These are phyloP conservation scores for Coprinellus micaceus DNA, from an alignment of 768 basidiomycete species.

Conservation along the genomic window DNA sequence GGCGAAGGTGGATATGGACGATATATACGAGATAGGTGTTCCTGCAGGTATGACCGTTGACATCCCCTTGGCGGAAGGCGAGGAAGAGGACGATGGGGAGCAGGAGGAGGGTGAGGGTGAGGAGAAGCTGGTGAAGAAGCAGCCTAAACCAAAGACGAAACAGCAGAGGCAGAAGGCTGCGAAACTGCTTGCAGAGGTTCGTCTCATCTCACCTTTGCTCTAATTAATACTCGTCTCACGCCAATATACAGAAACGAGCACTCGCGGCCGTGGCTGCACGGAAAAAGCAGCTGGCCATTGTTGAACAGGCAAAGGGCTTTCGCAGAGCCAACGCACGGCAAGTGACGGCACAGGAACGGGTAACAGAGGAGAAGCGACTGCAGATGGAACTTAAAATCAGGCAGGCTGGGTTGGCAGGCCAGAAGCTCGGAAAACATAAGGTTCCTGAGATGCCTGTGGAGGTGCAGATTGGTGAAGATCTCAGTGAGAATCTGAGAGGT, in stretches of 20 bases:
- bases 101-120: conserved; percentile 17
- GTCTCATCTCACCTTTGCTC: conserved; percentile 11
- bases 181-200: conserved; percentile 60
- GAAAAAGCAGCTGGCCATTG: conserved; percentile 58
- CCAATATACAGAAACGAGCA: conserved; percentile 69
- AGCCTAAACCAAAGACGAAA: conserved; percentile 38
- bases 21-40: conserved; percentile 29
- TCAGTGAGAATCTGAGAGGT: conserved; percentile 77
- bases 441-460: conserved; percentile 67
- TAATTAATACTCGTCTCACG: not conserved
- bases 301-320: conserved; percentile 53
- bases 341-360: conserved; percentile 38
- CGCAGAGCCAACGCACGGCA: conserved; percentile 38
- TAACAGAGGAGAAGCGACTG: conserved; percentile 38
- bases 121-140: conserved; percentile 32
- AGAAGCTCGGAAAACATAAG: conserved; percentile 74
- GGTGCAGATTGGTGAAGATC: conserved; percentile 88
- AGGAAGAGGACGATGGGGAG: conserved; percentile 35
- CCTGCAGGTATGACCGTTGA: conserved; percentile 69
- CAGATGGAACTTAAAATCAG: conserved; percentile 48
- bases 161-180: conserved; percentile 65
- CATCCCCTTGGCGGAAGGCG: conserved; percentile 19
- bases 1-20: conserved; percentile 36
- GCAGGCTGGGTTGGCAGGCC: conserved; percentile 63
- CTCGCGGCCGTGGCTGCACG: conserved; percentile 54